Evolutionary conservation across 176 grass and related monocot species (phyloP).

Genomic region (Raddia guianensis): DNA sequence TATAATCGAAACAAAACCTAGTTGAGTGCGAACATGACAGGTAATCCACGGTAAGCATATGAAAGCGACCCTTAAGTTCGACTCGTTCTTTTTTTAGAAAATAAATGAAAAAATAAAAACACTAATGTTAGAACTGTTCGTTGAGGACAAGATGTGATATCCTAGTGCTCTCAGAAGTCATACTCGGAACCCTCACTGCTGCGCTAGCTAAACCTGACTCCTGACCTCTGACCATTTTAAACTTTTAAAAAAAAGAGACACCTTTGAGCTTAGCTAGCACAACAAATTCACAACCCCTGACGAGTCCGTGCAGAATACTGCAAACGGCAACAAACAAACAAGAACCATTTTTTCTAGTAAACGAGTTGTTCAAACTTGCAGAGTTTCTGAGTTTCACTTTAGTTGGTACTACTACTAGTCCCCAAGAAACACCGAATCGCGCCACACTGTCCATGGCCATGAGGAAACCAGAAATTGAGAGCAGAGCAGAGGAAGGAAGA

Average conservation of each 20-base stretch:
- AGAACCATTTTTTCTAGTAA: background rate
- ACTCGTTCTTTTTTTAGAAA: slow-evolving; percentile 19
- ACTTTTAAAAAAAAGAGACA: background rate
- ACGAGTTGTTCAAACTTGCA: background rate
- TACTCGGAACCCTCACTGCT: background rate
- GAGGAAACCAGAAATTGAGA: background rate
- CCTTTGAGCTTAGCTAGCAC: background rate
- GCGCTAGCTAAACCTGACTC: background rate
- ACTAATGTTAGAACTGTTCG: slow-evolving; percentile 27
- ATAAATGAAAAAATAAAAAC: background rate
- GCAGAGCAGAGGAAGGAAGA: too few species aligned
- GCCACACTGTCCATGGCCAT: too few species aligned
- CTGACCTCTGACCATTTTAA: too few species aligned
- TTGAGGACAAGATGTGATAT: background rate
- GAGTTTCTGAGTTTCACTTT: background rate
- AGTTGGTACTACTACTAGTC: too few species aligned
- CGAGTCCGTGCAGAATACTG: background rate
- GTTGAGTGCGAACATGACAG: background rate
- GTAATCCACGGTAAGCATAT: background rate
- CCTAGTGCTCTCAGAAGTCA: background rate
- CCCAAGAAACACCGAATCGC: background rate
- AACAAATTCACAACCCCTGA: background rate
- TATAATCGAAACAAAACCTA: background rate
- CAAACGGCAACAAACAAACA: background rate
- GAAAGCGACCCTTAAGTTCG: slow-evolving; percentile 34